Base-by-base conservation (phyloP, 495 filamentous ascomycete species). In the Hapsidospora chrysogenum region DNA sequence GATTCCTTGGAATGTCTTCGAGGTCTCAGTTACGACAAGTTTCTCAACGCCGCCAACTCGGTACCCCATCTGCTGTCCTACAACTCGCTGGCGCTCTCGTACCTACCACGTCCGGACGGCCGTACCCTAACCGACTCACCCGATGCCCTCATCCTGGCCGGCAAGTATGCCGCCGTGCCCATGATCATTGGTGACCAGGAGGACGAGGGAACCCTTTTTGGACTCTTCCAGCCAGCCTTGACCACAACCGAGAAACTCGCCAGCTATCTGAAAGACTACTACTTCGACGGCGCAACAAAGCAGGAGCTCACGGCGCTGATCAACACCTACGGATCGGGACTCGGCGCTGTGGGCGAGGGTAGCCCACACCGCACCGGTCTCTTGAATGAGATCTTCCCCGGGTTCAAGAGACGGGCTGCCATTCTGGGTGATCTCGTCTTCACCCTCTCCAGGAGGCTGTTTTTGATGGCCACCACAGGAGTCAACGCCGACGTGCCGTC, bases 21-120 rank as follows among this genome's bases (percentile, higher is more conserved):
- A 1, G 49, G 34, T 0, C 34, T 70, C 17, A 49, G 57, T 20
- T 70, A 72, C 40, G 47, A 39, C 1, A 53, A 50, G 0, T 68
- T 68, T 43, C 58, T 80, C 19, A 56, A 66, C 20, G 76, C 77
- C 0, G 65, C 65, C 2, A 80, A 78, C 48, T 76, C 76, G 2
- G 74, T 80, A 0, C 73, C 76, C 0, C 65, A 64, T 2, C 54
- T 80, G 20, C 42, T 78, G 11, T 68, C 69, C 17, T 80, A 78
- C 49, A 64, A 50, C 35, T 77, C 74, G 0, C 55, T 78, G 9
- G 65, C 73, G 2, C 56, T 78, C 1, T 74, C 72, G 0, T 79
- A 78, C 41, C 50, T 80, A 0, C 75, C 75, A 17, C 68, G 76
- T 0, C 74, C 75, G 0, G 75, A 80, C 47, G 74, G 74, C 8